Conservation (phyloP, 345 rosid genomes). For the Clarkia xantiana region DNA sequence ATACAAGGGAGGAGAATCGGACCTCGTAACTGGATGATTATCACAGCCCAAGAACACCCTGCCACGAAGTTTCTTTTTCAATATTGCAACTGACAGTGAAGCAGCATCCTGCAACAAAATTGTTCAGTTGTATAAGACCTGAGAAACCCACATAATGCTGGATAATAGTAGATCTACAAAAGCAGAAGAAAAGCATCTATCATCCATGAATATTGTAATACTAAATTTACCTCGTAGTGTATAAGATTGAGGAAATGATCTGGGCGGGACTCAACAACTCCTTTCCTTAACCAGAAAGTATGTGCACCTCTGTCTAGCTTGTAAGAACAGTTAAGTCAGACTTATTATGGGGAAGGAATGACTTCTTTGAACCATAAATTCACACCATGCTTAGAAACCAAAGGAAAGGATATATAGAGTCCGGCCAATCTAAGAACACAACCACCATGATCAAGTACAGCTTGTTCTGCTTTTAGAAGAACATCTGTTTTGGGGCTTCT, state of each 20-base stretch:
- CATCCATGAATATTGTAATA: too few species aligned
- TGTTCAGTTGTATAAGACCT: background rate
- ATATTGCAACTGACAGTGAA: constrained; percentile 54
- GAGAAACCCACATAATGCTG: background rate
- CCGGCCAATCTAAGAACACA: constrained; percentile 82
- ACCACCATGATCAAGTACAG: constrained; percentile 60
- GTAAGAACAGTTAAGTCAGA: constrained; percentile 42
- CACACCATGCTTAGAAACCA: background rate
- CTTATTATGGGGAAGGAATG: background rate
- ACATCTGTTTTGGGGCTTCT: constrained; percentile 78
- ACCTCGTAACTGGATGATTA: constrained; percentile 26
- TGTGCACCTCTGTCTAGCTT: constrained; percentile 89
- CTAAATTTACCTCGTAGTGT: constrained; percentile 71
- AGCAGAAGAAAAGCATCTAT: background rate
- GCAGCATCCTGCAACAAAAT: constrained; percentile 66
- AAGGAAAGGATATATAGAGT: constrained; percentile 99
- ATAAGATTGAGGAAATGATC: constrained; percentile 88
- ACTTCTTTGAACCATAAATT: background rate
- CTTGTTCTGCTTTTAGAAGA: constrained; percentile 69
- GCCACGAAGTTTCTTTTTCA: constrained; percentile 62
- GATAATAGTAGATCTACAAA: background rate
- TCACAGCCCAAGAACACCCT: constrained; percentile 85
- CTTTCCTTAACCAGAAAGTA: constrained; percentile 67
- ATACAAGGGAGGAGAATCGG: too few species aligned
- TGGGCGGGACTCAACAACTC: constrained; percentile 53